Base-by-base conservation (phyloP, 495 filamentous ascomycete genomes). In the Neurospora tetrasperma region DNA sequence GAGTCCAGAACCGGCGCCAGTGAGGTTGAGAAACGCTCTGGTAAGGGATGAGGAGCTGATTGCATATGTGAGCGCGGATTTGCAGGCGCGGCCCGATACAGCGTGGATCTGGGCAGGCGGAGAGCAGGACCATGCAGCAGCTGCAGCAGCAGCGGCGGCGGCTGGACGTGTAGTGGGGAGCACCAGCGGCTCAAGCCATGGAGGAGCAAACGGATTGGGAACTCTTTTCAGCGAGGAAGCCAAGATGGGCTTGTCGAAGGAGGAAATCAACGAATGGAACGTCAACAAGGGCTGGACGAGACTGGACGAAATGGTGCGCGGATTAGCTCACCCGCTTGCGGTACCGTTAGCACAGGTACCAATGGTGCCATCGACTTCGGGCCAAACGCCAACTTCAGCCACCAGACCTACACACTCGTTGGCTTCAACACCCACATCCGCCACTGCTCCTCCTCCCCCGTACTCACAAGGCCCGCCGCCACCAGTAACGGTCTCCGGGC, bases 1-100 rank as follows among this genome's bases (percentile, higher is more conserved):
- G 3, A 68, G 73, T 1, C 70, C 71, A 11, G 72, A 73, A 23
- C 76, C 75, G 7, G 75, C 74, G 23, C 73, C 44, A n/a, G 42
- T 78, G 9, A 75, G 76, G 3, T 69, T 86, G 10, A 81, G 84
- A 68, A 80, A 86, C 3, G 80, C 87, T 18, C 78, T 94, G 4
- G 85, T 93, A n/a, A 82, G 86, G 23, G 96, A 99, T 79, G 96
- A 98, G 75, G 96, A 97, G 80, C 89, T 99, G 79, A 83, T 98
- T 42, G 92, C 90, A 2, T 97, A 97, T 78, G 90, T 92, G 2
- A 95, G 92, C 31, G 93, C 91, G 0, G 96, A 99, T 80, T 87
- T 97, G 81, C 96, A 98, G 80, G 93, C 91, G n/a, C 88, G 87
- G 48, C 84, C 84, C 7, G 92, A 96, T 31, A 90, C 88, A 35